Evolutionary conservation across 176 grass and related monocot species (phyloP).

Genomic region (Triticum aestivum): IWGSC_CS_RefSeq_v2.1 NC_057804.1:108159875-108160374

Average conservation of each 20-base stretch:
- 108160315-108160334: conserved; percentile 99
- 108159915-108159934: conserved; percentile 95
- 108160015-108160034: conserved; percentile 88
- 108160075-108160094: conserved; percentile 94
- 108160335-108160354: conserved; percentile 98
- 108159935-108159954: conserved; percentile 99
- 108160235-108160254: conserved; percentile 96
- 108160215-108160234: conserved; percentile 83
- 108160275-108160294: conserved; percentile 93
- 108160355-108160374: conserved; percentile 82
- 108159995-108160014: conserved; percentile 99
- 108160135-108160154: conserved; percentile 58
- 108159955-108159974: conserved; percentile 96
- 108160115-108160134: conserved; percentile 85
- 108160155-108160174: conserved; percentile 36
- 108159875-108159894: conserved; percentile 4
- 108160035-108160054: conserved; percentile 87
- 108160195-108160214: conserved; percentile 14
- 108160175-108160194: conserved; percentile 21
- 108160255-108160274: conserved; percentile 98
- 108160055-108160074: conserved; percentile 99
- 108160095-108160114: conserved; percentile 92
- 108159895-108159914: conserved; percentile 39
- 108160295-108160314: conserved; percentile 94
- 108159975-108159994: conserved; percentile 96